Conservation (phyloP, 129 eudicot species). For the Lactuca saligna region DNA sequence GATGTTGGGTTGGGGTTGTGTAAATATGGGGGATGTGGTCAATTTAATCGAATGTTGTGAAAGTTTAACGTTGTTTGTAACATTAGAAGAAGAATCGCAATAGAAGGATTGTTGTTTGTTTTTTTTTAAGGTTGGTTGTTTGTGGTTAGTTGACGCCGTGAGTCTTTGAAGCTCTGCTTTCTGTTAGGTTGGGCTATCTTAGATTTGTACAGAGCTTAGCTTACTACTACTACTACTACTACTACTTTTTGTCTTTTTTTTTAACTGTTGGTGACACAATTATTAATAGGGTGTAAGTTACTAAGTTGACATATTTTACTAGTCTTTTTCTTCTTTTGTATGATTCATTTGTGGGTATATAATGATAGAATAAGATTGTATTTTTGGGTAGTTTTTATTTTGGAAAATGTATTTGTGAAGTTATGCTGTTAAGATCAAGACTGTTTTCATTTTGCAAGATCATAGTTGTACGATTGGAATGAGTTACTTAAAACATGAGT, state of each 20-base stretch:
- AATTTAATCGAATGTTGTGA: slow-evolving; percentile 22
- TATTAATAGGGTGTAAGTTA: slow-evolving; percentile 10
- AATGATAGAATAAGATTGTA: no score
- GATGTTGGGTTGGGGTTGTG: slow-evolving; percentile 9
- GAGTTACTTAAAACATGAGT: no score
- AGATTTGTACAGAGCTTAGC: slow-evolving; percentile 30
- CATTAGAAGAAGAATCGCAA: not conserved
- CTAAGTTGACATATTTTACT: slow-evolving; percentile 6
- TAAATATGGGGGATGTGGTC: slow-evolving; percentile 22
- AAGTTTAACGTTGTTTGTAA: slow-evolving; percentile 26
- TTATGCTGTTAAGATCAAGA: no score
- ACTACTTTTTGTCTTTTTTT: not conserved
- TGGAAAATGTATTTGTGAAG: no score
- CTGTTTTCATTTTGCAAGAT: no score
- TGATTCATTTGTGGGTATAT: not conserved
- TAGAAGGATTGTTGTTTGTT: slow-evolving; percentile 7
- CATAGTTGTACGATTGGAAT: no score
- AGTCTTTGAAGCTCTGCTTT: not conserved
- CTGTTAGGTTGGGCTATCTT: not conserved
- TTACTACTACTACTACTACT: not conserved
- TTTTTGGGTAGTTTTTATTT: no score
- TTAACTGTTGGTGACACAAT: not conserved
- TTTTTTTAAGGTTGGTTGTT: not conserved
- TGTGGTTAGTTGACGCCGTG: not conserved
- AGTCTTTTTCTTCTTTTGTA: not conserved